Evolutionary conservation across 331 rosid species (phyloP), one percentile per base, ranked within the genome.

Genomic region (Rhamnella rubrinervis): DNA sequence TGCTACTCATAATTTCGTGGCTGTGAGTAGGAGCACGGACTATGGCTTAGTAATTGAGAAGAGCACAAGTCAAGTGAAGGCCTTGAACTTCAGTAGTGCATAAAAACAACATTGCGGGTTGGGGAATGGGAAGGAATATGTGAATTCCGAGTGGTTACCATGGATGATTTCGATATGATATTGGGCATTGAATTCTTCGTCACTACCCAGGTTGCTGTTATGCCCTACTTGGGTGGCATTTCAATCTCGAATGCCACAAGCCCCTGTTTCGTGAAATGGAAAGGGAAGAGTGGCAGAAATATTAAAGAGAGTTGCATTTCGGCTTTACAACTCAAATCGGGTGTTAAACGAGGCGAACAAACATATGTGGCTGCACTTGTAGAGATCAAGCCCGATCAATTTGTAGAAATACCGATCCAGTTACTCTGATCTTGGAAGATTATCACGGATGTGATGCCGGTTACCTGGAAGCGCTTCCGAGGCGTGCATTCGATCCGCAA

Each of bases 101-200:
- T n/a, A n/a, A n/a, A n/a, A n/a, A n/a, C n/a, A n/a, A n/a, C n/a
- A n/a, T n/a, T n/a, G n/a, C n/a, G n/a, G n/a, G n/a, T n/a, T n/a
- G n/a, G n/a, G 1, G 46, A 6, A 8, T 40, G 46, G 8, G 46
- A 40, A 6, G 7, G 7, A 7, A 7, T 12, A 3, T 40, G 46
- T 40, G 9, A 11, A 6, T 18, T 72, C 0, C 17, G 40, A 26
- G 71, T 11, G 6, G 37, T 55, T 0, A 47, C 15, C 0, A 0
- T 63, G 0, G 40, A 71, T 61, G 67, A 71, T 4, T 61, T 28
- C 14, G 18, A 71, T 40, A 8, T 68, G 9, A 71, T 71, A 6
- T 15, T 50, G 4, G 56, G 76, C 2, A 15, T 15, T 0, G 69
- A 38, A 0, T 61, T 35, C 8, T 0, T 71, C n/a, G n/a, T n/a